A percentile compares a stretch with the other conserved stretches of the same genome.
These are phyloP conservation scores for Salix arbutifolia DNA, from an alignment of 345 rosid genomes.

Conservation along the genomic window DNA sequence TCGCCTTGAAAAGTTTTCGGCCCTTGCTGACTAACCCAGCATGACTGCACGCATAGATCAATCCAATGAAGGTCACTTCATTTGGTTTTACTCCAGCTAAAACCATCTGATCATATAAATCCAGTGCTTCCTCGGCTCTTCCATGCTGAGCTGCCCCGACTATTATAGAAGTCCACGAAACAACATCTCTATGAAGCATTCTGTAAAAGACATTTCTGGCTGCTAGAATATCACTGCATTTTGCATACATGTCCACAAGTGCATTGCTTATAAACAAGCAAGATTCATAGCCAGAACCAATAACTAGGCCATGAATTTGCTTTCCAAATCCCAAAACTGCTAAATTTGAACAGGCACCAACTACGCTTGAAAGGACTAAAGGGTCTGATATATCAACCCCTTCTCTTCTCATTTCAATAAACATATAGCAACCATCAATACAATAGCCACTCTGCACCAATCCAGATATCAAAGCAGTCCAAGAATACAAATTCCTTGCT, in stretches of 20 bases:
- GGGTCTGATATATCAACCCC: conserved; percentile 64
- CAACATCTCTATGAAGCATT: conserved; percentile 56
- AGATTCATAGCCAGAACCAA: conserved; percentile 49
- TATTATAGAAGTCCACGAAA: conserved; percentile 77
- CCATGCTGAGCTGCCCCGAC: conserved; percentile 87
- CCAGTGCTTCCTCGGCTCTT: conserved; percentile 53
- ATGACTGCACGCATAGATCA: conserved; percentile 81
- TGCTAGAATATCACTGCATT: conserved; percentile 67
- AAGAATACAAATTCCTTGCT: conserved; percentile 46
- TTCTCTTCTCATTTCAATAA: conserved; percentile 69
- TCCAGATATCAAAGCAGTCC: conserved; percentile 76
- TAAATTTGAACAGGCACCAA: conserved; percentile 69
- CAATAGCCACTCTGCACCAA: conserved; percentile 68
- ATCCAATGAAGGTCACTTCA: conserved; percentile 71
- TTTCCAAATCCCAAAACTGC: conserved; percentile 57
- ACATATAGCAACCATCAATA: conserved; percentile 46
- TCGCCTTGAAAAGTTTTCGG: conserved; percentile 50
- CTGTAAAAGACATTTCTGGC: conserved; percentile 46
- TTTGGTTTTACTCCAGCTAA: conserved; percentile 61
- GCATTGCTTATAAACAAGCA: conserved; percentile 66
- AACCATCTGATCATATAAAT: conserved; percentile 62
- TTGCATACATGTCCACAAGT: conserved; percentile 78
- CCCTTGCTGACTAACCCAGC: conserved; percentile 65
- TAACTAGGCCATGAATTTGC: conserved; percentile 59
- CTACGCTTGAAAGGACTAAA: conserved; percentile 63